Conservation (phyloP, 495 filamentous ascomycete genomes). For the Parachaetomium inaequale region DNA sequence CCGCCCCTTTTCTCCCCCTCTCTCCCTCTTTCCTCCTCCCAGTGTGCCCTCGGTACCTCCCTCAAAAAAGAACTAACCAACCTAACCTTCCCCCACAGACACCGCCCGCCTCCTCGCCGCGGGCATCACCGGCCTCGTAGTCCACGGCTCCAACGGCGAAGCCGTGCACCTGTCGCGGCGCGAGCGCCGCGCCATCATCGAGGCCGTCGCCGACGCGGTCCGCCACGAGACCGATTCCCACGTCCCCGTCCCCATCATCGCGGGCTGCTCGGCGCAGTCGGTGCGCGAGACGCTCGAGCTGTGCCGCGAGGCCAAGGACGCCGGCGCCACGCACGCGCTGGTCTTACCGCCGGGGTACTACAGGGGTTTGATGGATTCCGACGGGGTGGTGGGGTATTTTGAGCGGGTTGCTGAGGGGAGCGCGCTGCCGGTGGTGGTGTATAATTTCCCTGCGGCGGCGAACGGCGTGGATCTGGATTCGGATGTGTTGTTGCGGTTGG, state of each 20-base stretch:
- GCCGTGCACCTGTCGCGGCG: slow-evolving; percentile 72
- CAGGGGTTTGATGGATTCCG: slow-evolving; percentile 63
- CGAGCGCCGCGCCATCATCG: slow-evolving; percentile 67
- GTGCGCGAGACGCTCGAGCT: slow-evolving; percentile 81
- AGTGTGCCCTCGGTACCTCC: too few species aligned
- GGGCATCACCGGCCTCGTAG: slow-evolving; percentile 69
- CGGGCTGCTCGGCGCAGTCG: slow-evolving; percentile 72
- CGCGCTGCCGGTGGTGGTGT: slow-evolving; percentile 72
- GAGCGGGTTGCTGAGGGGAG: slow-evolving; percentile 63
- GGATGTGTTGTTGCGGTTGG: slow-evolving; percentile 70
- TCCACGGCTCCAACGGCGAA: slow-evolving; percentile 87
- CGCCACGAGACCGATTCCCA: slow-evolving; percentile 60
- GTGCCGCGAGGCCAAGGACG: slow-evolving; percentile 67
- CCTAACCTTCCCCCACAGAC: too few species aligned
- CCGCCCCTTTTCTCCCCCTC: too few species aligned
- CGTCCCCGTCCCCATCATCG: slow-evolving; percentile 66
- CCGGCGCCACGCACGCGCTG: slow-evolving; percentile 81
- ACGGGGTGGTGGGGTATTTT: slow-evolving; percentile 68
- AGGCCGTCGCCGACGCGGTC: slow-evolving; percentile 68
- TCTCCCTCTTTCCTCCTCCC: too few species aligned
- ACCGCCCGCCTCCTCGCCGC: slow-evolving; percentile 66
- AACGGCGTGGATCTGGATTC: slow-evolving; percentile 80
- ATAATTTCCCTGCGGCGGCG: slow-evolving; percentile 83
- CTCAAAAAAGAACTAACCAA: too few species aligned
- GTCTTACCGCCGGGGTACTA: slow-evolving; percentile 88